Evolutionary conservation across 2,329 filamentous ascomycete genomes (phyloP), one percentile per base, ranked within the genome.

Genomic region (Laburnicola sp.): DNA sequence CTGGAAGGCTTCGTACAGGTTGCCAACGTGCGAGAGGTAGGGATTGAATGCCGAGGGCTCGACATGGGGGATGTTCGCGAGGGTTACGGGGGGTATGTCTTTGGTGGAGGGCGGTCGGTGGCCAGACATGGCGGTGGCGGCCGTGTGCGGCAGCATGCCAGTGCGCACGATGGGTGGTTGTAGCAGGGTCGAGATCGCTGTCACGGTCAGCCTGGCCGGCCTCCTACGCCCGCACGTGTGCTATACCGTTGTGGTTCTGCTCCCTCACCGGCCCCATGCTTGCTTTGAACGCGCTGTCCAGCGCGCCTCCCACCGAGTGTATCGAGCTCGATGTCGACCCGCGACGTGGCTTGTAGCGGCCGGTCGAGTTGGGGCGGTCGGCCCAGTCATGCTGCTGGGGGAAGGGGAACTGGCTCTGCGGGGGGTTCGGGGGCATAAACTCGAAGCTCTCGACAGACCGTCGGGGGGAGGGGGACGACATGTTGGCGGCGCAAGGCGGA

Each of bases 181-280:
- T 3, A 97, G 82, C n/a, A 97, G 81, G 1, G 91, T 96, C 6
- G 92, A 96, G 63, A 97, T 97, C 55, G 94, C 88, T 90, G 48
- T 37, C 16, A 4, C 6, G 3, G 43, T 45, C 43, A 45, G 43
- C 43, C 36, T 27, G 32, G 26, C 43, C 34, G 37, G 3, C 25
- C n/a, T 2, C 11, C 11, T 16, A 30, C 10, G 38, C 7, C 25
- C 9, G 4, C 11, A 57, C 67, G 60, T 50, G 51, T 26, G 50
- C 21, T 26, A 25, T 71, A 89, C 87, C 91, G 82, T 96, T 97
- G 63, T 92, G 89, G 8, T 87, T 85, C n/a, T 85, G 84, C 73
- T 96, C 91, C 44, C 77, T 80, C 62, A 86, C 79, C 11, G 86
- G 80, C 53, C 80, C 75, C 53, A 78, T 76, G 77, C 82, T 74